Evolutionary conservation across 169 alveolate genomes (phyloP).

Genomic region (Cystoisospora suis): DNA sequence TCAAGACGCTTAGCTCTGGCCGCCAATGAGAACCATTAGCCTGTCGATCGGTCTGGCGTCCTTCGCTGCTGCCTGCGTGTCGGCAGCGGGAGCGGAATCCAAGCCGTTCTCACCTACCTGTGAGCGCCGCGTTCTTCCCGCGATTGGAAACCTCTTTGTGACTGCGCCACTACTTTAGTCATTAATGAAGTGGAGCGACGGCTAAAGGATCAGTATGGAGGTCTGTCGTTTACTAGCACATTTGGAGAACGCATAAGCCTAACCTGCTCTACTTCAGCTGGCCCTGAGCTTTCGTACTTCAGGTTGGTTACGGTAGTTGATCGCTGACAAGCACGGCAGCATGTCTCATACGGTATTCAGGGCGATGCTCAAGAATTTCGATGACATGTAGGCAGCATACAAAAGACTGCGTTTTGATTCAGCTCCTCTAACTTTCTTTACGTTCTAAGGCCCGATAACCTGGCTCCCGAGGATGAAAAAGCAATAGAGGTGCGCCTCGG

Average conservation of each 20-base stretch:
- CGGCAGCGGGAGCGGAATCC: neutral
- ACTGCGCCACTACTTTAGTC: no score
- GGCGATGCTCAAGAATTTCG: slow-evolving; percentile 37
- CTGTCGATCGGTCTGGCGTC: neutral
- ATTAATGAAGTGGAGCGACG: slow-evolving; percentile 49
- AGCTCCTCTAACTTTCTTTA: no score
- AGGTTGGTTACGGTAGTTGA: neutral
- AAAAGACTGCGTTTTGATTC: neutral
- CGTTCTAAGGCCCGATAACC: slow-evolving; percentile 9
- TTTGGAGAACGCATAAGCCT: neutral
- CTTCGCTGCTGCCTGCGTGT: neutral
- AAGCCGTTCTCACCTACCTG: slow-evolving; percentile 4
- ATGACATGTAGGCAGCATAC: neutral
- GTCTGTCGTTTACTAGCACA: neutral
- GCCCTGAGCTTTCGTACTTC: slow-evolving; percentile 22
- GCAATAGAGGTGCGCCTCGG: neutral
- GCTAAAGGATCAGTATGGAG: slow-evolving; percentile 44
- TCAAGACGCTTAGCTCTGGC: no score
- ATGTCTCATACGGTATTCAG: neutral
- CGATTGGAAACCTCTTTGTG: no score
- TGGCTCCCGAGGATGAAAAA: slow-evolving; percentile 19
- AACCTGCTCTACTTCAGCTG: neutral
- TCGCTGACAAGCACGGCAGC: neutral
- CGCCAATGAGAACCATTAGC: neutral
- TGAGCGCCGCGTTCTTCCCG: neutral